A percentile compares a stretch with the other conserved stretches of the same genome.
These are phyloP conservation scores for Quercus wislizeni DNA, from an alignment of 306 rosid species.

Conservation along the genomic window DNA sequence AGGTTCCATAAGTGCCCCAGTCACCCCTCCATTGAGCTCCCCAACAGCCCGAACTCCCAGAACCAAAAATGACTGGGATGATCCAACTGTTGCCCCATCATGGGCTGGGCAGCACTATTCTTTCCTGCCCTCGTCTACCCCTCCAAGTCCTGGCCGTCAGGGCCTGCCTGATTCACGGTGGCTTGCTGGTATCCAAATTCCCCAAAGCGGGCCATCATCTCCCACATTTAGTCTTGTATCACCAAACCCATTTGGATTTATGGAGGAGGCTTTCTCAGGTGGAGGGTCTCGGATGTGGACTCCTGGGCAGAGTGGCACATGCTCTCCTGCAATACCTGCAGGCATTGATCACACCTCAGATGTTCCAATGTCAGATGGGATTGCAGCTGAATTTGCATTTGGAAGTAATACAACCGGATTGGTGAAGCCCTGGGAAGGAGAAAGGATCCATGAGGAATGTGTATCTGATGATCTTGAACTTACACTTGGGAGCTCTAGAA, in stretches of 20 bases:
- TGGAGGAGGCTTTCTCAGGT: constrained; percentile 42
- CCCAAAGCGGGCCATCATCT: constrained; percentile 59
- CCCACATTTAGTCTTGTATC: constrained; percentile 62
- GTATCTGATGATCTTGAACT: constrained; percentile 64
- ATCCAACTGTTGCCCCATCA: constrained; percentile 33
- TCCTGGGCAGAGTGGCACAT: constrained; percentile 60
- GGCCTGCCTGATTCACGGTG: constrained; percentile 50
- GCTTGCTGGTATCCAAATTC: constrained; percentile 46
- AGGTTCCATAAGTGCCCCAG: constrained; percentile 65
- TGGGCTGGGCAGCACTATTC: constrained; percentile 46
- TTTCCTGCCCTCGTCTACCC: constrained; percentile 54
- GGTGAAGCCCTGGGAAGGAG: constrained; percentile 72
- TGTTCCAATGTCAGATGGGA: constrained; percentile 59
- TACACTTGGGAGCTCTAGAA: constrained; percentile 51
- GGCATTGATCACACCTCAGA: constrained; percentile 38
- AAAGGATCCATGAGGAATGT: constrained; percentile 60
- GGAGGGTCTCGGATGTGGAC: constrained; percentile 58
- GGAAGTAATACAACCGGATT: constrained; percentile 45
- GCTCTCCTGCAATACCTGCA: constrained; percentile 51
- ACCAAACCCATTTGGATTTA: constrained; percentile 43
- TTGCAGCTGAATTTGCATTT: constrained; percentile 58
- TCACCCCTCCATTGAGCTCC: constrained; percentile 64
- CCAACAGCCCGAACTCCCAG: constrained; percentile 57
- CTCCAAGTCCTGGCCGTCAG: constrained; percentile 55
- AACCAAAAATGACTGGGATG: constrained; percentile 50